Conservation (phyloP, 2,329 filamentous ascomycete species). For the Alternaria sp. region DNA sequence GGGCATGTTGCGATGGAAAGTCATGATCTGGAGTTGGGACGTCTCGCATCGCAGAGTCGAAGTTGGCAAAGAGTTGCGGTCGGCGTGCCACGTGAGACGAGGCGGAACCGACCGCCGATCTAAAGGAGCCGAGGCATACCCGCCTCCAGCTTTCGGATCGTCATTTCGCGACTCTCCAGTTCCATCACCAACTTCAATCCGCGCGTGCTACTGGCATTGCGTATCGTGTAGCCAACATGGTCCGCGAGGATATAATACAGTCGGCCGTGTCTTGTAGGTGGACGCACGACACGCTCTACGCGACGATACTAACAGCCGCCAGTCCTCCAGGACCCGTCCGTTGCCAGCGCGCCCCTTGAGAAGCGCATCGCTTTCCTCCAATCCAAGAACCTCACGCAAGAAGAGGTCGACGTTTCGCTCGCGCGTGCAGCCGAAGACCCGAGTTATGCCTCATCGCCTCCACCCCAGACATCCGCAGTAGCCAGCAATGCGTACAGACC, state of each 20-base stretch:
- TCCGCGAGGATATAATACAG: slow-evolving; percentile 89
- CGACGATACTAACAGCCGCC: slow-evolving; percentile 25
- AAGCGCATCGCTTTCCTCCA: slow-evolving; percentile 91
- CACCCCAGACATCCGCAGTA: slow-evolving; percentile 52
- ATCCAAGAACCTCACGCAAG: slow-evolving; percentile 95
- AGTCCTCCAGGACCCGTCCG: slow-evolving; percentile 95
- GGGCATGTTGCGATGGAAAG: background rate
- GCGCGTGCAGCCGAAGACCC: slow-evolving; percentile 70
- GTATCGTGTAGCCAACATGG: slow-evolving; percentile 65
- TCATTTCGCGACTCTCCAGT: slow-evolving; percentile 19
- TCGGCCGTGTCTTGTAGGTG: slow-evolving; percentile 70
- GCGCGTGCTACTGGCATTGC: slow-evolving; percentile 23
- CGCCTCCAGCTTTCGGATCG: slow-evolving; percentile 20
- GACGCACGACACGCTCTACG: background rate
- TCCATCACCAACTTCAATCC: slow-evolving; percentile 7
- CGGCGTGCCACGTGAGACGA: slow-evolving; percentile 11
- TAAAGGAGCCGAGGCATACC: slow-evolving; percentile 22
- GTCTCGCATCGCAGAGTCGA: slow-evolving; percentile 8
- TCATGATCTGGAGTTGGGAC: background rate
- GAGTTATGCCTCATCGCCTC: slow-evolving; percentile 55
- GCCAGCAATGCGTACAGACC: slow-evolving; percentile 53
- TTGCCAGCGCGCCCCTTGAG: slow-evolving; percentile 86
- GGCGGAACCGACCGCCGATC: slow-evolving; percentile 16
- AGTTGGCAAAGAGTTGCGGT: slow-evolving; percentile 9
- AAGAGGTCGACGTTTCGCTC: slow-evolving; percentile 88